Base-by-base conservation (phyloP, 2,329 filamentous ascomycete genomes). In the Fusarium sp. region DNA sequence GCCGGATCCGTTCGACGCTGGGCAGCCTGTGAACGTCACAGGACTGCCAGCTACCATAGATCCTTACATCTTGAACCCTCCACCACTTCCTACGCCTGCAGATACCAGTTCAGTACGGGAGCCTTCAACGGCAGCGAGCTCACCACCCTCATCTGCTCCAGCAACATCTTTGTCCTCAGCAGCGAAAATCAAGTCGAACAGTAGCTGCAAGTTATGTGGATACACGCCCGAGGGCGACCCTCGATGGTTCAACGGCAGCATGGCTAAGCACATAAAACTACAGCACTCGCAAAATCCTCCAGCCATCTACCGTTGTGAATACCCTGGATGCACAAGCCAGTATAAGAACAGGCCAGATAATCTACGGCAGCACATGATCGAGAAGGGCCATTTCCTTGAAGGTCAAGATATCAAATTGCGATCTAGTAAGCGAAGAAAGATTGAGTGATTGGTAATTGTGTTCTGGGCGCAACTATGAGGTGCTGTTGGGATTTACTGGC, bases 321-420 rank as follows among this genome's bases (percentile, higher is more conserved):
- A 74, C 48, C 85, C 84, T 4, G 84, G 83, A 4, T 88, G 86
- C 71, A 82, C 77, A 22, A 87, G 84, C 71, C 81, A 83, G 68
- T 88, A 85, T 71, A 85, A 83, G 74, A 87, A 87, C 68, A 80
- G 86, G 14, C 81, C 80, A 26, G 86, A 87, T 69, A 88, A 87
- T 56, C 74, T 88, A 64, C 79, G 83, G 59, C 84, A 87, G 72
- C 86, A 88, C 70, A 83, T 86, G 74, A 81, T 85, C 33, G 84
- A 86, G 60, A 87, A 87, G 77, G 79, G 80, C 0, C 86, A 87
- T 65, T 87, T 84, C 63, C 79, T 85, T n/a, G 79, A 82, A 11
- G 79, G 77, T 5, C 79, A 83, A 24, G 79, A 79, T 9, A 60
- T 62, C 6, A 63, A 52, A 14, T 74, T 78, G 54, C 76, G 83